These are phyloP conservation scores for Wickerhamiella bombiphila DNA, from an alignment of 805 yeast genomes.

Conservation along the genomic window DNA sequence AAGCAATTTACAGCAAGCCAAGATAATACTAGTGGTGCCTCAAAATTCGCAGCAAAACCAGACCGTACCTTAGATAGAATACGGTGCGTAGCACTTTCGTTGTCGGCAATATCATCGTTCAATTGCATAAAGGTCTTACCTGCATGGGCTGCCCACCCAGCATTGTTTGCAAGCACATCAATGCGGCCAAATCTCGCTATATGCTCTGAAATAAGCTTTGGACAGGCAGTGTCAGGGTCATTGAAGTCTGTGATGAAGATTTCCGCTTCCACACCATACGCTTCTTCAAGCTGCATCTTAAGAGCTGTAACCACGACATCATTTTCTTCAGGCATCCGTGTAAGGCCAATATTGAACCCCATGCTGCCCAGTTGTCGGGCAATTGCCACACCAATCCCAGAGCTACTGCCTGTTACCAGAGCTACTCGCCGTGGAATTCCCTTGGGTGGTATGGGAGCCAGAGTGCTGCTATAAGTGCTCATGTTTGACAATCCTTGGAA, in stretches of 20 bases:
- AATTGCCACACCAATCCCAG: conserved; percentile 13
- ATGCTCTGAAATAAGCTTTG: conserved; percentile 5
- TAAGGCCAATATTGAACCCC: conserved; percentile 13
- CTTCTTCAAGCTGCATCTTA: conserved; percentile 5
- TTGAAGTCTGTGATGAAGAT: conserved; percentile 8
- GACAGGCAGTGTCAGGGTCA: conserved; percentile 7
- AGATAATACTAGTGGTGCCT: conserved; percentile 10
- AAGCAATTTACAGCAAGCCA: conserved; percentile 10
- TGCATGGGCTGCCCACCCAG: conserved; percentile 12
- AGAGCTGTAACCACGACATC: conserved; percentile 2
- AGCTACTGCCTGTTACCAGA: conserved; percentile 12
- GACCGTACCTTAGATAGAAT: conserved; percentile 6
- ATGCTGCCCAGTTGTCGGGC: conserved; percentile 9
- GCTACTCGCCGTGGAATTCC: conserved; percentile 10
- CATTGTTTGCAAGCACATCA: conserved; percentile 13
- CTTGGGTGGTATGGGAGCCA: too few relatives aligned
- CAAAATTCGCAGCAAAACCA: conserved; percentile 12
- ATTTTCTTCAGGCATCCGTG: conserved; percentile 9
- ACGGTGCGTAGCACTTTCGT: conserved; percentile 3
- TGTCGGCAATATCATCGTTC: conserved; percentile 3
- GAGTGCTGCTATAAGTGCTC: too few relatives aligned
- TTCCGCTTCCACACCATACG: conserved; percentile 8
- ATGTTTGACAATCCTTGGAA: too few relatives aligned
- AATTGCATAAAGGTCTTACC: conserved; percentile 10
- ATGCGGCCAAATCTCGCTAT: conserved; percentile 9